These are phyloP conservation scores for Tritrichomonas foetus DNA, from an alignment of 208 protist genomes.

Conservation along the genomic window DNA sequence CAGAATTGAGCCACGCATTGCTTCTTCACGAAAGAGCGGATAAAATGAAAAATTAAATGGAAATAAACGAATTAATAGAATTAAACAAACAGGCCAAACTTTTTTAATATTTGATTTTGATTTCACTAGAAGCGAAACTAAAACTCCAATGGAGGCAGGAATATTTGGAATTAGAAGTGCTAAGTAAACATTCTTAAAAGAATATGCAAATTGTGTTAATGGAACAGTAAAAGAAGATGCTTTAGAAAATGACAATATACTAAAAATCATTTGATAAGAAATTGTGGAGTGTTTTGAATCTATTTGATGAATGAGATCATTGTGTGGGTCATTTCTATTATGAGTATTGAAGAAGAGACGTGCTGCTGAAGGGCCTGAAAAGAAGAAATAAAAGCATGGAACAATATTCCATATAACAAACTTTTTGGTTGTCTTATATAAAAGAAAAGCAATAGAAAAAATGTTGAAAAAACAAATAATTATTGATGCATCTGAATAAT, in stretches of 20 bases:
- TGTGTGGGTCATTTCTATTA: neutral
- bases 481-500: neutral
- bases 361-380: neutral
- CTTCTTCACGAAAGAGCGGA: neutral
- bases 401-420: neutral
- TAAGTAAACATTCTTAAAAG: neutral
- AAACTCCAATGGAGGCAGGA: neutral
- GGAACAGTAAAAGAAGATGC: neutral
- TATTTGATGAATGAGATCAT: neutral
- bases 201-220: neutral
- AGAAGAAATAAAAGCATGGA: neutral
- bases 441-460: neutral
- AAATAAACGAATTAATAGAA: neutral
- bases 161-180: neutral
- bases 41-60: slow-evolving; percentile 1
- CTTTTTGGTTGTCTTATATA: neutral
- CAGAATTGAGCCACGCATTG: neutral
- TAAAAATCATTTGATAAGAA: neutral
- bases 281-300: neutral
- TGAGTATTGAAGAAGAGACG: neutral
- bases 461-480: slow-evolving; percentile 23
- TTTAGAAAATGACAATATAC: neutral
- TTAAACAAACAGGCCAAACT: neutral
- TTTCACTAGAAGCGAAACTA: neutral
- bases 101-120: neutral